A percentile compares a stretch with the other conserved stretches of the same genome.
Conservation (phyloP, 371 early-diverging fungal genomes). For the Batkoa obscura region DNA sequence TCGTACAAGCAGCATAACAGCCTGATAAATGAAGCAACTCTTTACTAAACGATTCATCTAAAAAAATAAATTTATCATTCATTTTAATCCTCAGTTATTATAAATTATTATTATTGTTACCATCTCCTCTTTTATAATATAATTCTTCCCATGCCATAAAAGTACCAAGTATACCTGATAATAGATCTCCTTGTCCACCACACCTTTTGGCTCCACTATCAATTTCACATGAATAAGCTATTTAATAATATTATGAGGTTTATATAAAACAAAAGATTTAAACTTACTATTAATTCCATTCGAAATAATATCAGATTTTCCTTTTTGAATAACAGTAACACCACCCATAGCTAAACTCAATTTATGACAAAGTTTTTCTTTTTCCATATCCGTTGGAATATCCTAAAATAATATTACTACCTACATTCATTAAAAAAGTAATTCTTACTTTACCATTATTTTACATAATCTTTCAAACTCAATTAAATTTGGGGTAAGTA, state of each 20-base stretch:
- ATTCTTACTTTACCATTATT: conserved; percentile 30
- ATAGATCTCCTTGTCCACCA: conserved; percentile 97
- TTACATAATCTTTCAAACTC: conserved; percentile 73
- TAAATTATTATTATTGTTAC: no score
- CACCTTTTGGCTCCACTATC: conserved; percentile 65
- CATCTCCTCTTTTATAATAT: no score
- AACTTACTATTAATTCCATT: conserved; percentile 41
- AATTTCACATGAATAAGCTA: background rate
- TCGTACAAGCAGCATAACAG: conserved; percentile 39
- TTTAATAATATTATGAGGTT: background rate
- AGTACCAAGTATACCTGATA: conserved; percentile 70
- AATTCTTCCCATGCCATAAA: conserved; percentile 72
- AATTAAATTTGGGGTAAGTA: conserved; percentile 80
- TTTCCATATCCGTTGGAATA: background rate
- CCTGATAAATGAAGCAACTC: conserved; percentile 40
- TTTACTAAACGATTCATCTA: no score
- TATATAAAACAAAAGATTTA: background rate
- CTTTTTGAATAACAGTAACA: conserved; percentile 76
- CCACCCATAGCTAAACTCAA: conserved; percentile 34
- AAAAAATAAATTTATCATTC: no score
- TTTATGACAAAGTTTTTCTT: background rate
- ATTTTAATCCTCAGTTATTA: no score
- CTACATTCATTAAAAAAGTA: no score
- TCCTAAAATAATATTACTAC: background rate
- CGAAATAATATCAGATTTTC: conserved; percentile 54